phyloP scores from a whole-genome alignment of 176 grass and related monocot genomes.

The Tillandsia leiboldiana region DNA sequence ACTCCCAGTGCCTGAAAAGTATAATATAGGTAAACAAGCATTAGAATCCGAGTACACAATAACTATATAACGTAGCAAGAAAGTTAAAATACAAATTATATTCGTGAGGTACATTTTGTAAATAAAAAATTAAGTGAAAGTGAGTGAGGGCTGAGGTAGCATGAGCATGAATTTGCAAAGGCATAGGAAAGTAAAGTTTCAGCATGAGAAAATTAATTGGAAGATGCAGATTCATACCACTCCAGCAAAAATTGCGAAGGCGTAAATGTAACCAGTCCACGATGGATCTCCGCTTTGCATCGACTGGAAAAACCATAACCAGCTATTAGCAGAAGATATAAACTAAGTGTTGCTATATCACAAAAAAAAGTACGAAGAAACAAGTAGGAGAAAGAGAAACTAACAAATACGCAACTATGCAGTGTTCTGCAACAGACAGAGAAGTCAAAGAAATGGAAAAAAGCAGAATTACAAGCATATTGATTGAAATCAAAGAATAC shows the following conservation, averaged over 20 bases:
- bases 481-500: too few species aligned
- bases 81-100: not conserved
- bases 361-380: not conserved
- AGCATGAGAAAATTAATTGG: conserved; percentile 15
- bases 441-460: not conserved
- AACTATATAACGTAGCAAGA: not conserved
- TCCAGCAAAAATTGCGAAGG: conserved; percentile 91
- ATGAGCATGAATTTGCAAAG: not conserved
- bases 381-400: not conserved
- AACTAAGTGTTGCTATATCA: not conserved
- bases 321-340: not conserved
- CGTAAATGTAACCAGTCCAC: conserved; percentile 81
- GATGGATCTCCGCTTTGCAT: conserved; percentile 92
- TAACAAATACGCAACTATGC: too few species aligned
- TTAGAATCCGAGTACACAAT: too few species aligned
- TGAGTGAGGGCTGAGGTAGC: not conserved
- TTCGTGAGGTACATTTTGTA: not conserved
- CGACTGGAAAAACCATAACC: conserved; percentile 32
- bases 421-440: not conserved
- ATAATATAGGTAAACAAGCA: conserved; percentile 9
- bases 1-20: conserved; percentile 66
- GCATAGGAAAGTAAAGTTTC: not conserved
- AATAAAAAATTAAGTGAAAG: not conserved
- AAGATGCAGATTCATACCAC: conserved; percentile 54
- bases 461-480: not conserved